A percentile compares a stretch with the other conserved stretches of the same genome.
Evolutionary conservation across 345 rosid species (phyloP).

Genomic region (Citrus medica): DNA sequence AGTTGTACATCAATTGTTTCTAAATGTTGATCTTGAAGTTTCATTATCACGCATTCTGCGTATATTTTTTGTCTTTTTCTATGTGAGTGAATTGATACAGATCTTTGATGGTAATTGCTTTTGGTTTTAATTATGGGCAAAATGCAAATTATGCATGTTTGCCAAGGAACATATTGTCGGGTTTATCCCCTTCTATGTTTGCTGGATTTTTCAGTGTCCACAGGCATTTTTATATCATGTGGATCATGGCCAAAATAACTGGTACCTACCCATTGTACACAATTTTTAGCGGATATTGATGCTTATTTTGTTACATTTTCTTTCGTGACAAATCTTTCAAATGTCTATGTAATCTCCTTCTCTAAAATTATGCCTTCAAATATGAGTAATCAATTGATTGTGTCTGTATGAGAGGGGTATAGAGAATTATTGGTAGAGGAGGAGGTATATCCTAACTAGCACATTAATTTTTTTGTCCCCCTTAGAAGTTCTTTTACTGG

Average conservation of each 20-base stretch:
- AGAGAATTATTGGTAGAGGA: not conserved
- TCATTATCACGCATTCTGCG: not conserved
- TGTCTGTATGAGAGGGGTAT: not conserved
- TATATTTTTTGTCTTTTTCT: not conserved
- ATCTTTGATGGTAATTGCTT: not conserved
- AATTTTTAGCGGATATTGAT: not conserved
- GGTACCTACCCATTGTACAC: not conserved
- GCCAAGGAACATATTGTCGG: not conserved
- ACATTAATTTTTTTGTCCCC: not conserved
- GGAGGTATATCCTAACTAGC: not conserved
- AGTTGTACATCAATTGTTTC: not conserved
- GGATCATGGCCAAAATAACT: not conserved
- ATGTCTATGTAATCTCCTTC: not conserved
- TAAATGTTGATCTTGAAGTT: not conserved
- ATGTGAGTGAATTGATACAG: not conserved
- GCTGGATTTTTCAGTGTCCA: not conserved
- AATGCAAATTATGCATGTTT: not conserved
- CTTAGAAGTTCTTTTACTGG: not conserved
- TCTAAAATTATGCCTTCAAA: not conserved
- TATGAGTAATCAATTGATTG: not conserved
- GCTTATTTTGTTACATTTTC: not conserved
- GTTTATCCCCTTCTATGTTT: not conserved
- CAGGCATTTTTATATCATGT: not conserved
- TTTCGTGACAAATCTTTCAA: not conserved
- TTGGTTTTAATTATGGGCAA: not conserved